These are phyloP conservation scores for Xanthoconium stramineum DNA, from an alignment of 768 basidiomycete genomes.

Conservation along the genomic window DNA sequence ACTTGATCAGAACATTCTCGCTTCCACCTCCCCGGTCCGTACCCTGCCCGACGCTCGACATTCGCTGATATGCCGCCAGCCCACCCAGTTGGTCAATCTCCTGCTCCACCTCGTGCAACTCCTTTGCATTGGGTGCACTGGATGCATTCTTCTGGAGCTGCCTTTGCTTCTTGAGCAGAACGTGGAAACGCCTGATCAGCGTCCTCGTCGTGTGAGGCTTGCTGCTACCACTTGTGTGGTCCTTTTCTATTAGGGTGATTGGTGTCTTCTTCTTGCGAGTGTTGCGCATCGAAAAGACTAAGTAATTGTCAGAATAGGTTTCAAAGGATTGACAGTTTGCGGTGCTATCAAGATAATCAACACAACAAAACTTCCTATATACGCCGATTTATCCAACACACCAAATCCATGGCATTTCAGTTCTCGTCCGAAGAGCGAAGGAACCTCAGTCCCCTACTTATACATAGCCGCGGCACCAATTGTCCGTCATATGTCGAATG, in stretches of 20 bases:
- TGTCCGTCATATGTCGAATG: no score
- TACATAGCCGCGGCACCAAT: no score
- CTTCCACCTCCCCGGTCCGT: slow-evolving; percentile 85
- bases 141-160: slow-evolving; percentile 42
- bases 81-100: slow-evolving; percentile 75
- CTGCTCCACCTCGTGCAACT: slow-evolving; percentile 50
- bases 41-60: slow-evolving; percentile 80
- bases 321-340: no score
- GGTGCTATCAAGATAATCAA: no score
- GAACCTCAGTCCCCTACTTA: no score
- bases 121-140: slow-evolving; percentile 19
- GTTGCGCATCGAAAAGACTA: slow-evolving; percentile 37
- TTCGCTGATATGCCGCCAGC: slow-evolving; percentile 73
- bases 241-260: slow-evolving; percentile 32
- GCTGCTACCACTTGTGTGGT: slow-evolving; percentile 32
- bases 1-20: slow-evolving; percentile 72
- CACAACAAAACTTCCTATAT: no score
- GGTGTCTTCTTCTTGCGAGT: slow-evolving; percentile 44
- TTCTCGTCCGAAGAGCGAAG: no score
- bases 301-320: no score
- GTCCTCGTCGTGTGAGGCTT: slow-evolving; percentile 62
- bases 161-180: slow-evolving; percentile 66
- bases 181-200: slow-evolving; percentile 78
- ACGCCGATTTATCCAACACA: no score
- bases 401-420: no score